A percentile compares a stretch with the other conserved stretches of the same genome.
Conservation (phyloP, 1,139 yeast genomes). For the Hemisphaericaspora xylofermentans region DNA sequence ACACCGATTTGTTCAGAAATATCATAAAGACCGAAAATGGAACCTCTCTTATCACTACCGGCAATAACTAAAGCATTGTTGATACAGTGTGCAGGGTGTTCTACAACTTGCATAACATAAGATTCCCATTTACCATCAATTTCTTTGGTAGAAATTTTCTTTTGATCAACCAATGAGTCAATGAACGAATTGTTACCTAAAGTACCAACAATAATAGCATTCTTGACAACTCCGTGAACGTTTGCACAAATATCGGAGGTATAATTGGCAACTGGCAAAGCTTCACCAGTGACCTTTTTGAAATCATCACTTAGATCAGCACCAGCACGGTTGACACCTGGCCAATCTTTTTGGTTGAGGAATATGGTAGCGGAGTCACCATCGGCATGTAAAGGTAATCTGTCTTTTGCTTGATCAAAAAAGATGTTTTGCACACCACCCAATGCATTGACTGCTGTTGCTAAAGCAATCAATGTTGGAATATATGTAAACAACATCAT, state of each 20-base stretch:
- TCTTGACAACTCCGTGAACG: slow-evolving; percentile 11
- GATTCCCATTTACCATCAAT: slow-evolving; percentile 19
- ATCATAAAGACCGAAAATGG: slow-evolving; percentile 16
- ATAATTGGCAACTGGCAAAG: slow-evolving; percentile 8
- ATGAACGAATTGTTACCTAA: slow-evolving; percentile 15
- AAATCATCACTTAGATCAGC: slow-evolving; percentile 9
- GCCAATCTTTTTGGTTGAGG: slow-evolving; percentile 16
- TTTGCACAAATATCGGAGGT: slow-evolving; percentile 10
- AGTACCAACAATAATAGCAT: slow-evolving; percentile 18
- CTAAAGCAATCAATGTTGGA: slow-evolving; percentile 8
- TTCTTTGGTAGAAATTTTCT: slow-evolving; percentile 11
- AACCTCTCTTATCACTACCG: slow-evolving; percentile 19
- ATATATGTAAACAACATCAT: slow-evolving; percentile 6
- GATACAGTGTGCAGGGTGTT: slow-evolving; percentile 10
- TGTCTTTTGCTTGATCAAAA: slow-evolving; percentile 8
- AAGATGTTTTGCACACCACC: slow-evolving; percentile 11
- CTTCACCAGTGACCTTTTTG: slow-evolving; percentile 7
- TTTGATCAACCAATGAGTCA: slow-evolving; percentile 10
- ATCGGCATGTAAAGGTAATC: slow-evolving; percentile 8
- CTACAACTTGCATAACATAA: slow-evolving; percentile 11
- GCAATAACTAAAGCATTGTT: slow-evolving; percentile 16
- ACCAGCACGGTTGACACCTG: slow-evolving; percentile 15
- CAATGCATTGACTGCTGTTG: slow-evolving; percentile 9
- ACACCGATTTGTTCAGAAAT: slow-evolving; percentile 19
- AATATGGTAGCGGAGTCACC: slow-evolving; percentile 8